Base-by-base conservation (phyloP, 108 stramenopile genomes). In the Discostella stelligeroides region DNA sequence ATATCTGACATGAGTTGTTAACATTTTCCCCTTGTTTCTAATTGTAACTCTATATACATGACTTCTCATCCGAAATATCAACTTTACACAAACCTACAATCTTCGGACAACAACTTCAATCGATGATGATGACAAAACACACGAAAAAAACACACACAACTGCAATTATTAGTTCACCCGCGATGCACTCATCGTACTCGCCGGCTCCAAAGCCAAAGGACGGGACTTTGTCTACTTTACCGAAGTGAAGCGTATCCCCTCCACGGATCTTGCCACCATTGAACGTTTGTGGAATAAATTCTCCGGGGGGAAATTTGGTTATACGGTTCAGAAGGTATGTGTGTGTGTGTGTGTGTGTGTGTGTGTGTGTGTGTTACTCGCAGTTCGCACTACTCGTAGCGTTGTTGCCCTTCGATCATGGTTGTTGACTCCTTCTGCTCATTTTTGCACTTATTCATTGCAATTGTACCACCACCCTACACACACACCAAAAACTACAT, bases 181-280 rank as follows among this genome's bases (percentile, higher is more conserved):
- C 29, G 97, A 98, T 84, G 95, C 95, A 21, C 82, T 98, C 42
- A 97, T 98, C 59, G 82, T 66, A 30, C 82, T 97, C 39, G 92
- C 96, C 24, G 97, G 97, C 29, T 84, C 87, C 50, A 90, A 92
- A 53, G 94, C 70, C 13, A 86, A 85, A 63, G 94, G 93, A 37
- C 85, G 96, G n/a, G 84, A 88, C 62, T 98, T 96, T 79, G 98
- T 98, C 23, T 98, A 98, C 78, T 98, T 91, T 73, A 98, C 98
- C 11, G 96, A 98, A 79, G 98, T 97, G 8, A 95, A 96, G 76
- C 73, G 84, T 48, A 96, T 98, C 48, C 95, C 92, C 8, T 81
- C 69, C 47, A 94, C 85, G 15, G 98, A 97, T 72, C 65, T 98
- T 34, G 97, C 95, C 10, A 97, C 98, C 11, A 97, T 98, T 29